These are phyloP conservation scores for Rosa chinensis DNA, from an alignment of 306 rosid genomes.

Conservation along the genomic window DNA sequence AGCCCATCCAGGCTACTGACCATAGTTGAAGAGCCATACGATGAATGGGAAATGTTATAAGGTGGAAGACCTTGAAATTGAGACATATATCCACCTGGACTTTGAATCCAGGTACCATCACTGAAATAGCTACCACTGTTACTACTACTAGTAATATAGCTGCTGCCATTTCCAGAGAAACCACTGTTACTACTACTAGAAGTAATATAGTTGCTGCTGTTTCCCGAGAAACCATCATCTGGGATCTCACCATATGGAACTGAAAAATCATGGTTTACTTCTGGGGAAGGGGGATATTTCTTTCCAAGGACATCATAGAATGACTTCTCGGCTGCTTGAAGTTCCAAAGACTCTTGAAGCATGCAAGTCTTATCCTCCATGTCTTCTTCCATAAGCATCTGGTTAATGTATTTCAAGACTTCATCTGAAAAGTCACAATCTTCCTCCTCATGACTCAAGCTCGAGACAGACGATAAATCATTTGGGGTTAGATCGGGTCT, in stretches of 20 bases:
- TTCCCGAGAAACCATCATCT: slow-evolving; percentile 34
- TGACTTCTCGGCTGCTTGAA: slow-evolving; percentile 87
- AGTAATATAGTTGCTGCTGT: slow-evolving; percentile 29
- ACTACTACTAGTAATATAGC: slow-evolving; percentile 35
- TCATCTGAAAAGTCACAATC: slow-evolving; percentile 92
- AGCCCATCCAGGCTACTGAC: slow-evolving; percentile 53
- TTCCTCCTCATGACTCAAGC: slow-evolving; percentile 62
- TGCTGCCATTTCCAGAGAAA: slow-evolving; percentile 29
- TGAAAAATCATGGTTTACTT: slow-evolving; percentile 25
- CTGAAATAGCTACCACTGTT: slow-evolving; percentile 33
- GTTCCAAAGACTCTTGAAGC: slow-evolving; percentile 91
- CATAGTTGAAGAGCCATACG: slow-evolving; percentile 60
- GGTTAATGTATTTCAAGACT: slow-evolving; percentile 71
- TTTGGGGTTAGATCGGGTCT: slow-evolving; percentile 35
- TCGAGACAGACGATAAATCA: slow-evolving; percentile 37
- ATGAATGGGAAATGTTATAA: slow-evolving; percentile 45
- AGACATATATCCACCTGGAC: slow-evolving; percentile 36
- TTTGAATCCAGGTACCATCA: slow-evolving; percentile 28
- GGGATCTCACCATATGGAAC: slow-evolving; percentile 38
- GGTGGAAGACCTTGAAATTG: slow-evolving; percentile 31
- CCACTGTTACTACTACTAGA: slow-evolving; percentile 32
- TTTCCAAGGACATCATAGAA: slow-evolving; percentile 87
- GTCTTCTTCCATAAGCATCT: slow-evolving; percentile 97
- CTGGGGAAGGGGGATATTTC: slow-evolving; percentile 70
- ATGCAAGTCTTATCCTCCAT: slow-evolving; percentile 81